Conservation (phyloP, 2,329 filamentous ascomycete genomes). For the Cryphonectria carpinicola region DNA sequence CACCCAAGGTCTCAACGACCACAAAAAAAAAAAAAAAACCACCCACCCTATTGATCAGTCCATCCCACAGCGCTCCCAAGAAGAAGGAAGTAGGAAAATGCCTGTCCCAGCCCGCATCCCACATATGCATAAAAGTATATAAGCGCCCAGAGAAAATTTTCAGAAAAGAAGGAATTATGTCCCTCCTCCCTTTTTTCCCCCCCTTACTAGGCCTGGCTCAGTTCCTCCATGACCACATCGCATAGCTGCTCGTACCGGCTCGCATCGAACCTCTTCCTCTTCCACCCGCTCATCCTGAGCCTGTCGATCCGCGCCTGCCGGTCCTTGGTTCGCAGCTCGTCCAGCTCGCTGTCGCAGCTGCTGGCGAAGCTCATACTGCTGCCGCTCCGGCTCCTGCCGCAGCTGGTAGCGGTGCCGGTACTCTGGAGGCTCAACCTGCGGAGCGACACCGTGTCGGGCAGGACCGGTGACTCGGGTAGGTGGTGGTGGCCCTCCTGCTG, state of each 20-base stretch:
- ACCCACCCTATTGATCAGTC: background rate
- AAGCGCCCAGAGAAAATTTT: background rate
- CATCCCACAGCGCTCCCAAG: background rate
- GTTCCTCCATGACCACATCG: slow-evolving; percentile 55
- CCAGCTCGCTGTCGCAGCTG: slow-evolving; percentile 31
- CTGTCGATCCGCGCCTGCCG: slow-evolving; percentile 57
- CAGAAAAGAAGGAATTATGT: background rate
- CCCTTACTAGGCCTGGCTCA: slow-evolving; percentile 37
- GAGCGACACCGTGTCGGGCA: slow-evolving; percentile 13
- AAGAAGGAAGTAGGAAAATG: background rate
- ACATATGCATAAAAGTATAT: background rate
- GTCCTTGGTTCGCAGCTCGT: slow-evolving; percentile 45
- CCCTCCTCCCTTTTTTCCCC: background rate
- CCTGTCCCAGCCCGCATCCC: background rate
- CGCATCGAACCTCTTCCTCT: slow-evolving; percentile 58
- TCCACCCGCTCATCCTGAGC: slow-evolving; percentile 59
- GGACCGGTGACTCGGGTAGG: slow-evolving; percentile 13
- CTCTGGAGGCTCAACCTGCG: slow-evolving; percentile 23
- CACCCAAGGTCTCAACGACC: background rate
- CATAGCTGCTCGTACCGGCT: slow-evolving; percentile 57
- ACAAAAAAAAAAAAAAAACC: background rate
- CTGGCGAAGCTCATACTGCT: background rate
- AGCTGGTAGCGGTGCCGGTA: background rate
- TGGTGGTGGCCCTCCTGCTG: background rate
- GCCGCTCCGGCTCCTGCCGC: background rate